A percentile compares a stretch with the other conserved stretches of the same genome.
phyloP scores from a whole-genome alignment of 177 flowering plant genomes.

The Telopea speciosissima region DNA sequence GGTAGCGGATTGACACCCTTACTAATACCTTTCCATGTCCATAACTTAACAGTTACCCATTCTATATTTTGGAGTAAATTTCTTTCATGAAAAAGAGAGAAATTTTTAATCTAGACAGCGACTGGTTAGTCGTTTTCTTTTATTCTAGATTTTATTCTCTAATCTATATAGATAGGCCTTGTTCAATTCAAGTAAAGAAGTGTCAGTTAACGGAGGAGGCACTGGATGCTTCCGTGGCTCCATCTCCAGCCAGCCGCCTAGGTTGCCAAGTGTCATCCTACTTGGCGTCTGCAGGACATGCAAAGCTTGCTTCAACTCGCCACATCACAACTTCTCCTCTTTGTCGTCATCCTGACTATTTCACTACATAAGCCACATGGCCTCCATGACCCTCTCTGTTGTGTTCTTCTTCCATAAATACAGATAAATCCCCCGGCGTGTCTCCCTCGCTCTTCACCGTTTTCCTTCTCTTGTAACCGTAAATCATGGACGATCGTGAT shows the following conservation, averaged over 20 bases:
- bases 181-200: too few relatives aligned
- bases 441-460: background rate
- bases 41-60: too few relatives aligned
- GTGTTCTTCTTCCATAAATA: background rate
- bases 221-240: background rate
- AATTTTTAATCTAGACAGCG: too few relatives aligned
- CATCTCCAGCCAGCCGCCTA: background rate
- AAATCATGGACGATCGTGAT: slow-evolving; percentile 24
- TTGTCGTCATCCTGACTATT: background rate
- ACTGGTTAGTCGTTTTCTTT: too few relatives aligned
- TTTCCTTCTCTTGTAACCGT: background rate
- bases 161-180: too few relatives aligned
- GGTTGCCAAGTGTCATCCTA: background rate
- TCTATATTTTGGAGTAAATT: too few relatives aligned
- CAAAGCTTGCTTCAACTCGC: background rate
- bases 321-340: background rate
- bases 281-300: background rate
- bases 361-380: background rate
- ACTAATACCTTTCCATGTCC: too few relatives aligned
- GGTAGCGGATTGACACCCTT: too few relatives aligned
- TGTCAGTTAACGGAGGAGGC: too few relatives aligned
- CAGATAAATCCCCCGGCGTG: background rate
- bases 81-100: too few relatives aligned
- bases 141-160: too few relatives aligned
- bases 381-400: background rate